Evolutionary conservation across 2,329 filamentous ascomycete species (phyloP).

Genomic region (Myriosclerotinia scirpicola): DNA sequence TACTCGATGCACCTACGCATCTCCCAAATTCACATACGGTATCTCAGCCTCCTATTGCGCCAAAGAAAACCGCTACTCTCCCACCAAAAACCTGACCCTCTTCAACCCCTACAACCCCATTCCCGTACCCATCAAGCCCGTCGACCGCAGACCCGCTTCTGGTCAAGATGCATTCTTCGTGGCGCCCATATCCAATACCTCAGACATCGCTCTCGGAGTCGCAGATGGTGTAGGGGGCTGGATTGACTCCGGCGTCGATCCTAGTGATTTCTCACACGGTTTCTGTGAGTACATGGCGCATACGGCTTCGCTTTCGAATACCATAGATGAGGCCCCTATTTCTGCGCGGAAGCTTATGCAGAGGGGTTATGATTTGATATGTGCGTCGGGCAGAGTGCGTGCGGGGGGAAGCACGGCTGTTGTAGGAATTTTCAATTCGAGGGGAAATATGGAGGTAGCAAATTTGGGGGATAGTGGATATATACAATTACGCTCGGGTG

Average conservation of each 20-base stretch:
- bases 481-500: slow-evolving; percentile 80
- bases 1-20: slow-evolving; percentile 28
- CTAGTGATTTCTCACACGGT: slow-evolving; percentile 91
- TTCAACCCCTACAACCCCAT: slow-evolving; percentile 65
- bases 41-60: slow-evolving; percentile 74
- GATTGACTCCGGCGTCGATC: slow-evolving; percentile 88
- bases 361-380: slow-evolving; percentile 78
- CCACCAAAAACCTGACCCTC: slow-evolving; percentile 67
- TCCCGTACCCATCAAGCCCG: slow-evolving; percentile 52
- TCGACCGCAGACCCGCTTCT: slow-evolving; percentile 67
- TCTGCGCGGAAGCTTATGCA: slow-evolving; percentile 74
- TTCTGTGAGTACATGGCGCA: slow-evolving; percentile 92
- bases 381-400: slow-evolving; percentile 67
- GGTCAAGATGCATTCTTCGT: slow-evolving; percentile 98
- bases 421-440: slow-evolving; percentile 71
- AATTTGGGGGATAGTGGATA: slow-evolving; percentile 97
- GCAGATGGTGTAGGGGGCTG: slow-evolving; percentile 96
- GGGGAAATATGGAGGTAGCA: slow-evolving; percentile 80
- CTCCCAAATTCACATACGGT: slow-evolving; percentile 58
- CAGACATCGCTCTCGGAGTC: slow-evolving; percentile 78
- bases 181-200: slow-evolving; percentile 63
- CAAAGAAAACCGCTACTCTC: slow-evolving; percentile 68
- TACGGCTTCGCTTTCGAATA: slow-evolving; percentile 52
- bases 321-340: slow-evolving; percentile 43
- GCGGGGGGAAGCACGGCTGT: slow-evolving; percentile 93